Evolutionary conservation across 2,329 filamentous ascomycete species (phyloP), one percentile per base, ranked within the genome.

Genomic region (Colletotrichum liaoningense): DNA sequence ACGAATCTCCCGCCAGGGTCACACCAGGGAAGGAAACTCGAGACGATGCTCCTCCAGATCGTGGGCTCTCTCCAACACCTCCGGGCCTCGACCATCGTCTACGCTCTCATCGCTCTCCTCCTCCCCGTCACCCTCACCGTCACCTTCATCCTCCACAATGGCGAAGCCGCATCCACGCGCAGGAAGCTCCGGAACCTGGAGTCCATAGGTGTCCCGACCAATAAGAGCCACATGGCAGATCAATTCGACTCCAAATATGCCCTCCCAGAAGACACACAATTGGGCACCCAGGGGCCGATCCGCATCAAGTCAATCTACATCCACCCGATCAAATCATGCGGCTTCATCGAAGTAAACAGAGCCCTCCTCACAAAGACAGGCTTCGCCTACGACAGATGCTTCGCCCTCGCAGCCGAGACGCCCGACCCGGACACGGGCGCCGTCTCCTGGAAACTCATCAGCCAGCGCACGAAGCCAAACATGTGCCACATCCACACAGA

Each of bases 281-380:
- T 19, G 3, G 4, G 1, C 42, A 49, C 5, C 8, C 38, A 0
- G 49, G 3, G 71, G 1, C 67, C 79, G 1, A 74, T 78, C 1
- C 72, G 69, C 2, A 73, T 80, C 73, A 80, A 80, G 28, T 79
- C 79, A 4, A 70, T 80, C 1, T 78, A 77, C 4, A 72, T 80
- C 5, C 78, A 80, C 12, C 79, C 79, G 0, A 73, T 80, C 62
- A 80, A 80, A 46, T 80, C 79, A 0, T 80, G 78, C 54, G 77
- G 70, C 1, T 77, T 78, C 0, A 64, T 80, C 5, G 79, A 80
- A 33, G 12, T 80, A 19, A 35, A 76, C 16, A 65, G 76, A 2
- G 77, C 77, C 1, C 24, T 75, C 6, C 74, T 80, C 7, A 69
- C 77, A 11, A 80, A 80, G 28, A 75, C 75, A 1, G 78, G 79